phyloP scores from a whole-genome alignment of 371 early-diverging fungal species.

The Apophysomyces sp. region DNA sequence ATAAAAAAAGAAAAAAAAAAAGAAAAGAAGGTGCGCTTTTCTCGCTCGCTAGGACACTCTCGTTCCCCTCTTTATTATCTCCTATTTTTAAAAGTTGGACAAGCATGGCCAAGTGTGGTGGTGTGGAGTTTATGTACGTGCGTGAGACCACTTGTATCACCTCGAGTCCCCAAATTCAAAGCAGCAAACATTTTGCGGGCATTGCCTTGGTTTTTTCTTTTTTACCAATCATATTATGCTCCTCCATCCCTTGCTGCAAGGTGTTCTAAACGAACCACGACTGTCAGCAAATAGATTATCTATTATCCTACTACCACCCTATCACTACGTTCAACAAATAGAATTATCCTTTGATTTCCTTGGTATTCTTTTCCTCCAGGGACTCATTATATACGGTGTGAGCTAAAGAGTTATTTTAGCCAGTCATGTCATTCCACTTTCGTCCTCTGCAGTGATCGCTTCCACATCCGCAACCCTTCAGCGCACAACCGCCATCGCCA shows the following conservation, averaged over 20 bases:
- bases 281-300: slow-evolving; percentile 6
- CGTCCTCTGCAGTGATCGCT: neutral
- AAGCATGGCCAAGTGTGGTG: no score
- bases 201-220: neutral
- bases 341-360: slow-evolving; percentile 20
- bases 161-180: neutral
- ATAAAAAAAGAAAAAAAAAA: neutral
- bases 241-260: slow-evolving; percentile 8
- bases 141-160: neutral
- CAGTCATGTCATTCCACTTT: slow-evolving; percentile 23
- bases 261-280: slow-evolving; percentile 16
- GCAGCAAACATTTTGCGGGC: neutral
- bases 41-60: no score
- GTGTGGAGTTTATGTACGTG: neutral
- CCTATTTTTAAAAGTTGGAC: neutral
- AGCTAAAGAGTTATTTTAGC: no score
- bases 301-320: slow-evolving; percentile 31
- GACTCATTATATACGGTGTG: neutral
- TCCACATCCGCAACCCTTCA: slow-evolving; percentile 8
- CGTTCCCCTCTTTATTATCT: neutral
- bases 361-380: slow-evolving; percentile 11
- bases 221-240: neutral
- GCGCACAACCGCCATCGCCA: slow-evolving; percentile 1
- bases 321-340: neutral
- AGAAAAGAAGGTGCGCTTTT: neutral